These are phyloP conservation scores for Citrus mangshanensis DNA, from an alignment of 345 rosid species.

Conservation along the genomic window DNA sequence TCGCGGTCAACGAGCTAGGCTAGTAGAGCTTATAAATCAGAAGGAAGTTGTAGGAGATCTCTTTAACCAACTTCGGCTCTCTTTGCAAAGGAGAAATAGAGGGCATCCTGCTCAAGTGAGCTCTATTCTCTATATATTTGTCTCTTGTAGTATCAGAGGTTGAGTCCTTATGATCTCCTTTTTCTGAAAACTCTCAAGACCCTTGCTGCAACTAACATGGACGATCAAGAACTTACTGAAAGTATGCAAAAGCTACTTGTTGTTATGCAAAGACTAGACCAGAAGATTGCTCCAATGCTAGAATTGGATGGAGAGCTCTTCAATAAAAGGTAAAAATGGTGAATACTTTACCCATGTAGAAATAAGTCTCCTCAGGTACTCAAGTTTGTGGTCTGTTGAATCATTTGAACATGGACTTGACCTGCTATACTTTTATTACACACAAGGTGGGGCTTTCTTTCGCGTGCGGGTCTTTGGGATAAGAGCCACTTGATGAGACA, in stretches of 20 bases:
- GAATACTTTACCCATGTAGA: neutral
- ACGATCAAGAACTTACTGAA: conserved; percentile 76
- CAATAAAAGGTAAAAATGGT: conserved; percentile 57
- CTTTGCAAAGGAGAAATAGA: conserved; percentile 69
- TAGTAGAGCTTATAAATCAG: conserved; percentile 82
- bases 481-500: conserved; percentile 98
- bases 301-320: conserved; percentile 90
- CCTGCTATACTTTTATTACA: neutral
- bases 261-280: conserved; percentile 94
- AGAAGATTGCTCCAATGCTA: conserved; percentile 80
- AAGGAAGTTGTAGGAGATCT: conserved; percentile 91
- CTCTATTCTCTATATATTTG: conserved; percentile 7
- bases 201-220: conserved; percentile 86
- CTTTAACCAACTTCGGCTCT: conserved; percentile 89
- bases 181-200: conserved; percentile 53
- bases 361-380: neutral
- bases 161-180: neutral
- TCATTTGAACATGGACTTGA: conserved; percentile 6
- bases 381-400: conserved; percentile 2
- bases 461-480: conserved; percentile 94
- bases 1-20: conserved; percentile 54
- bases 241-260: conserved; percentile 89
- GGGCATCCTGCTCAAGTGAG: conserved; percentile 93
- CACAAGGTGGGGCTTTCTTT: conserved; percentile 90
- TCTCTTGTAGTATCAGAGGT: neutral